phyloP scores from a whole-genome alignment of 306 rosid species.

The Pachyrhizus erosus region DNA sequence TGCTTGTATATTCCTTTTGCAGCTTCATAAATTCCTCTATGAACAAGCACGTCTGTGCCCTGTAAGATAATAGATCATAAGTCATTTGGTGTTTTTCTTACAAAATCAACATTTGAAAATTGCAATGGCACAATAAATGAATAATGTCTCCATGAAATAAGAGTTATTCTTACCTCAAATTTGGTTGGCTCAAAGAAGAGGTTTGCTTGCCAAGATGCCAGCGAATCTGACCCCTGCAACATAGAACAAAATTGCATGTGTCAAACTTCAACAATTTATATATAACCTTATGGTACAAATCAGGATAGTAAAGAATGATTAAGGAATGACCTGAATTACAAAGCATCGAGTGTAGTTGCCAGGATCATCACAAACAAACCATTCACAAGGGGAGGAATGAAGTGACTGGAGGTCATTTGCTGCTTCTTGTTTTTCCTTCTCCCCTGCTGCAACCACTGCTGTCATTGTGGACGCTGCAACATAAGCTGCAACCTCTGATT shows the following conservation, averaged over 20 bases:
- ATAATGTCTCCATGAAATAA: neutral
- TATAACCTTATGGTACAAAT: neutral
- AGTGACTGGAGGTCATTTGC: conserved; percentile 84
- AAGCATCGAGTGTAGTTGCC: conserved; percentile 80
- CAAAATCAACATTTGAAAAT: neutral
- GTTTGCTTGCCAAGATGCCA: conserved; percentile 95
- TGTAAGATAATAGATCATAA: conserved; percentile 39
- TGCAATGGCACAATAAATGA: neutral
- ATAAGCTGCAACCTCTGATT: conserved; percentile 83
- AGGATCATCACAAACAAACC: conserved; percentile 91
- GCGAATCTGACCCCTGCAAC: conserved; percentile 89
- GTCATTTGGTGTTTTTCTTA: conserved; percentile 24
- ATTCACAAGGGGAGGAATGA: conserved; percentile 93
- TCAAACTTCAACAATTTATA: neutral
- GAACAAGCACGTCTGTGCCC: conserved; percentile 82
- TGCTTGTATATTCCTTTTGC: conserved; percentile 91
- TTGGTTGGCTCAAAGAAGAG: conserved; percentile 94
- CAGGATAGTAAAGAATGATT: neutral
- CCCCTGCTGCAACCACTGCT: conserved; percentile 85
- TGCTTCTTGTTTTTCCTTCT: conserved; percentile 77
- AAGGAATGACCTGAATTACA: conserved; percentile 76
- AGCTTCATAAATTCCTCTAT: conserved; percentile 96
- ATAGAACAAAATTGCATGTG: conserved; percentile 13
- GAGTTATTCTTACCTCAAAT: conserved; percentile 71
- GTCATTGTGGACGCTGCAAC: conserved; percentile 95